phyloP scores from a whole-genome alignment of 306 rosid genomes.

The Quercus gilva region DNA sequence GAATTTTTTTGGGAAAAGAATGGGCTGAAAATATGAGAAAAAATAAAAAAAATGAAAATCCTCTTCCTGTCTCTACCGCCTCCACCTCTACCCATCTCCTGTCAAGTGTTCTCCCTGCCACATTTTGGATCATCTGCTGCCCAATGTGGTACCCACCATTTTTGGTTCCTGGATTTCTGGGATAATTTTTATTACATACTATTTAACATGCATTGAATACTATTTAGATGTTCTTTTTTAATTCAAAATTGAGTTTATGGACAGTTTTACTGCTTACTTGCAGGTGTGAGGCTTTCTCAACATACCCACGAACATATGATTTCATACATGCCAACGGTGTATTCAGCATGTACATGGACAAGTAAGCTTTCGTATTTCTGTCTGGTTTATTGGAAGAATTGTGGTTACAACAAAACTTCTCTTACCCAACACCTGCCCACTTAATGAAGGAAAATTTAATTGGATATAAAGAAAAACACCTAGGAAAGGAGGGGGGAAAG shows the following conservation, averaged over 20 bases:
- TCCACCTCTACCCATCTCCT: too few relatives aligned
- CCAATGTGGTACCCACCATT: too few relatives aligned
- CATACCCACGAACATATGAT: constrained; percentile 58
- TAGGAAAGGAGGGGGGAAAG: too few relatives aligned
- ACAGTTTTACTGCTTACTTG: constrained; percentile 8
- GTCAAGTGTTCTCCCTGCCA: too few relatives aligned
- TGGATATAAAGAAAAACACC: too few relatives aligned
- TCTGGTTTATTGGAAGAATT: not conserved
- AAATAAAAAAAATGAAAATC: not conserved
- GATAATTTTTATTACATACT: not conserved
- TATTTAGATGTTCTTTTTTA: not conserved
- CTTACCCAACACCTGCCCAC: not conserved
- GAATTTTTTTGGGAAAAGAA: not conserved
- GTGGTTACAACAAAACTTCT: constrained; percentile 6
- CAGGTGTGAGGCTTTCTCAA: constrained; percentile 66
- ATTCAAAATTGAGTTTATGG: not conserved
- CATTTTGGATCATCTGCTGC: too few relatives aligned
- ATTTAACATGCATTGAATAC: not conserved
- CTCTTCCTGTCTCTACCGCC: too few relatives aligned
- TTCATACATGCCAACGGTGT: constrained; percentile 49
- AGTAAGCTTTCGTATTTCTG: constrained; percentile 30
- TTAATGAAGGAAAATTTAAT: too few relatives aligned
- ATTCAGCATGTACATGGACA: constrained; percentile 48
- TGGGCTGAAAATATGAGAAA: not conserved
- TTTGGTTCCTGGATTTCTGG: not conserved